Evolutionary conservation across 306 rosid species (phyloP).

Genomic region (Lablab purpureus): DNA sequence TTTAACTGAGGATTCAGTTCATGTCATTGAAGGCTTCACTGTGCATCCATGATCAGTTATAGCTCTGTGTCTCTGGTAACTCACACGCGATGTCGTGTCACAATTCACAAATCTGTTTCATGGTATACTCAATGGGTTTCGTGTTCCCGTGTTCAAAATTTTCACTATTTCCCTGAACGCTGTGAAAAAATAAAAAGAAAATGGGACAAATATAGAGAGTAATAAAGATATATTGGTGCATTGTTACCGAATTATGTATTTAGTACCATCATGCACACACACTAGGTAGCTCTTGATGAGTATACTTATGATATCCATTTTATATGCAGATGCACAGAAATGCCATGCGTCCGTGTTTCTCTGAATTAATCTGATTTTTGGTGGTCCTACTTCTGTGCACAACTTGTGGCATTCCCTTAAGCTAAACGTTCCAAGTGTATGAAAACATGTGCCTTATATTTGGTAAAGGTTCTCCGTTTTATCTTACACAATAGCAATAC

Average conservation of each 20-base stretch:
- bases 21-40: constrained; percentile 47
- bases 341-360: constrained; percentile 63
- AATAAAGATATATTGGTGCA: neutral
- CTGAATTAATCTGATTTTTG: constrained; percentile 51
- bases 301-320: constrained; percentile 45
- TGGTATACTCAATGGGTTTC: constrained; percentile 51
- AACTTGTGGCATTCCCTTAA: constrained; percentile 51
- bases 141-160: constrained; percentile 57
- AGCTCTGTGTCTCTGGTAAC: constrained; percentile 35
- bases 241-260: neutral
- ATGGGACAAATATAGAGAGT: neutral
- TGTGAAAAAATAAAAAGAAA: constrained; percentile 19
- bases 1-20: constrained; percentile 50
- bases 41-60: constrained; percentile 43
- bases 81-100: constrained; percentile 55
- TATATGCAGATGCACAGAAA: constrained; percentile 47
- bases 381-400: constrained; percentile 60
- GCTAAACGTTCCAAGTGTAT: constrained; percentile 44
- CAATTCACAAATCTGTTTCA: constrained; percentile 50
- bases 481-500: constrained; percentile 20
- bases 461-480: constrained; percentile 45
- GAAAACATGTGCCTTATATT: constrained; percentile 41
- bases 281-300: neutral
- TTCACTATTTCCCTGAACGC: constrained; percentile 42
- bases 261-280: neutral